Base-by-base conservation (phyloP, 371 early-diverging fungal species). In the Fennellomyces sp. region DNA sequence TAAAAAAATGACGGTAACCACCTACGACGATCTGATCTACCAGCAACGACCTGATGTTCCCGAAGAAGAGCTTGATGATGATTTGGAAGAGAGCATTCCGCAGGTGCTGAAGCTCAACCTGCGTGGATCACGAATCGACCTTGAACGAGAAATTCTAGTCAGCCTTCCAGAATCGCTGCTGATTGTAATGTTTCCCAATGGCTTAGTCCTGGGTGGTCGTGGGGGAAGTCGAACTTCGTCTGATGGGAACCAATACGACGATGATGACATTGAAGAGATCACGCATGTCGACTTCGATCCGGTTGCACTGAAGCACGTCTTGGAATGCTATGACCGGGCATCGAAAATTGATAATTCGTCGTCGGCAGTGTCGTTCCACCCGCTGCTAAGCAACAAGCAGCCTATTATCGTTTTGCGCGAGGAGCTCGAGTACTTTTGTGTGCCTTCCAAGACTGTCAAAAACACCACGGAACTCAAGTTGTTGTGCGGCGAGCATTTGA, bases 181-280 rank as follows among this genome's bases (percentile, higher is more conserved):
- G 47, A 85, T 87, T 72, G 89, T 87, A 65, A 92, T 92, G 93
- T 92, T 92, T 63, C 93, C 93, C 10, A 85, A 89, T 54, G 92
- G 92, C 2, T 78, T 89, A 53, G 73, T 88, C 27, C 76, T 88
- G 6, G 78, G 84, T 17, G 74, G 82, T 27, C 64, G 58, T 42
- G 72, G 45, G 23, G n/a, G 5, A 5, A 33, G 35, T 33, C 35
- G 35, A 33, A 33, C 35, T 6, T 33, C 35, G 13, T 74, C 27
- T 23, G 74, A 72, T 28, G 30, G 28, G 7, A 27, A 29, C 11
- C 75, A 76, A 21, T 68, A 66, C 53, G 81, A 80, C 36, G 83
- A 79, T 28, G 82, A 80, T 52, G 73, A 73, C 35, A 72, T 72
- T 56, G 82, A 83, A 45, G 81, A 84, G 63, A 72, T 81, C 27